These are phyloP conservation scores for Podospora pseudopauciseta DNA, from an alignment of 495 filamentous ascomycete genomes.

Conservation along the genomic window DNA sequence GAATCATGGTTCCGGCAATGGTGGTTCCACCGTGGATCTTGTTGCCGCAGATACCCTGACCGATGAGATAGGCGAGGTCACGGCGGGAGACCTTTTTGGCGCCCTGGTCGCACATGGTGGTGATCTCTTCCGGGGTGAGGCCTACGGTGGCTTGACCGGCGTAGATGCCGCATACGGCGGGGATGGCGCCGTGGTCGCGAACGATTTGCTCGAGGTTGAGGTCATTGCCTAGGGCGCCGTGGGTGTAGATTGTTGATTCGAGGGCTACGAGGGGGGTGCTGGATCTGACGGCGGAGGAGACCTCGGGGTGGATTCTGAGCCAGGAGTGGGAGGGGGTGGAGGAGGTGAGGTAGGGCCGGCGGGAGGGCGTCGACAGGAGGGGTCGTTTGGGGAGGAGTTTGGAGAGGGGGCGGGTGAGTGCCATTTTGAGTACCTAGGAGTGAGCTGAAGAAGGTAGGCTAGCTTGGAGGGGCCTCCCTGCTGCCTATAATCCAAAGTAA, in stretches of 20 bases:
- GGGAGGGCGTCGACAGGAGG: background rate
- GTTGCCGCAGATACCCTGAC: conserved; percentile 59
- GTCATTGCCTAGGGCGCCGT: conserved; percentile 81
- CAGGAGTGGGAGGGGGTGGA: conserved; percentile 38
- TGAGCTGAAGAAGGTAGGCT: background rate
- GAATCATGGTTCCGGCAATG: conserved; percentile 85
- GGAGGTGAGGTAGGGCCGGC: background rate
- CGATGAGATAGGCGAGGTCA: conserved; percentile 70
- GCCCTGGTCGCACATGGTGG: conserved; percentile 63
- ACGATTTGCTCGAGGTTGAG: conserved; percentile 77
- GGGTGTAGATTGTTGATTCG: conserved; percentile 75
- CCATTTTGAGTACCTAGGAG: background rate
- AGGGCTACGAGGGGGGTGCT: conserved; percentile 83
- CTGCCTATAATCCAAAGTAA: background rate
- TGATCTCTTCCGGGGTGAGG: conserved; percentile 63
- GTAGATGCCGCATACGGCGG: conserved; percentile 86
- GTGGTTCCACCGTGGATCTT: conserved; percentile 85
- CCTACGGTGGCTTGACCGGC: conserved; percentile 80
- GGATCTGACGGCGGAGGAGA: conserved; percentile 66
- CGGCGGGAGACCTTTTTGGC: conserved; percentile 78
- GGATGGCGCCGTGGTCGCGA: conserved; percentile 75
- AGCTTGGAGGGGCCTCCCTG: background rate
- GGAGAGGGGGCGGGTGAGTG: conserved; percentile 10
- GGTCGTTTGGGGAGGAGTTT: background rate
- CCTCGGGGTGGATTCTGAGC: conserved; percentile 76